phyloP scores from a whole-genome alignment of 768 basidiomycete species.

The Crucibulum laeve region DNA sequence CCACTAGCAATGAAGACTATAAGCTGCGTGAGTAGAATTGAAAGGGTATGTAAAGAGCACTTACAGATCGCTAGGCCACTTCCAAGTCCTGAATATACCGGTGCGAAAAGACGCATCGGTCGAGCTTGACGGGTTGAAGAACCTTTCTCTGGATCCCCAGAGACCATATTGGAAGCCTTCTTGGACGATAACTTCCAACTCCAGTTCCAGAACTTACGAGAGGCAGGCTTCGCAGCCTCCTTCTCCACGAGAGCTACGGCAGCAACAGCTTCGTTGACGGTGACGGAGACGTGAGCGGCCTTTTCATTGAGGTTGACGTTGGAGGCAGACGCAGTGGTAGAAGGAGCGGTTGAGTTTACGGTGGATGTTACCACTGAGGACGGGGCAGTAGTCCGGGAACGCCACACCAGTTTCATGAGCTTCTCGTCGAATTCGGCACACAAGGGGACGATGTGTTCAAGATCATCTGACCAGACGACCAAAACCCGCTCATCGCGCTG shows the following conservation, averaged over 20 bases:
- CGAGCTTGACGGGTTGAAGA: constrained; percentile 29
- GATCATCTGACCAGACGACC: constrained; percentile 80
- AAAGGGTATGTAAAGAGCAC: constrained; percentile 13
- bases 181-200: constrained; percentile 42
- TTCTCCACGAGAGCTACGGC: constrained; percentile 25
- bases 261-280: constrained; percentile 22
- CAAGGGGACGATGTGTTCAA: constrained; percentile 76
- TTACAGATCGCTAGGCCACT: constrained; percentile 63
- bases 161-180: constrained; percentile 18
- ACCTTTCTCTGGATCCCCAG: constrained; percentile 51
- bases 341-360: constrained; percentile 36
- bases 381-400: constrained; percentile 31
- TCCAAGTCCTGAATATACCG: constrained; percentile 69
- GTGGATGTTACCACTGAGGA: constrained; percentile 35
- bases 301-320: constrained; percentile 55
- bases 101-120: constrained; percentile 62
- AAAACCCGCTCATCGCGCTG: constrained; percentile 83
- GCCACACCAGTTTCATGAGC: constrained; percentile 54
- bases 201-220: constrained; percentile 32
- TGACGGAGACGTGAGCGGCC: constrained; percentile 19
- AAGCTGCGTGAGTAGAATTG: constrained; percentile 2
- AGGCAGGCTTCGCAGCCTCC: constrained; percentile 3
- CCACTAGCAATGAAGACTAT: constrained; percentile 71
- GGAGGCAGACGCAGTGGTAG: constrained; percentile 47
- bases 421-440: constrained; percentile 70